Base-by-base conservation (phyloP, 805 yeast species). In the Zygosaccharomyces siamensis region DNA sequence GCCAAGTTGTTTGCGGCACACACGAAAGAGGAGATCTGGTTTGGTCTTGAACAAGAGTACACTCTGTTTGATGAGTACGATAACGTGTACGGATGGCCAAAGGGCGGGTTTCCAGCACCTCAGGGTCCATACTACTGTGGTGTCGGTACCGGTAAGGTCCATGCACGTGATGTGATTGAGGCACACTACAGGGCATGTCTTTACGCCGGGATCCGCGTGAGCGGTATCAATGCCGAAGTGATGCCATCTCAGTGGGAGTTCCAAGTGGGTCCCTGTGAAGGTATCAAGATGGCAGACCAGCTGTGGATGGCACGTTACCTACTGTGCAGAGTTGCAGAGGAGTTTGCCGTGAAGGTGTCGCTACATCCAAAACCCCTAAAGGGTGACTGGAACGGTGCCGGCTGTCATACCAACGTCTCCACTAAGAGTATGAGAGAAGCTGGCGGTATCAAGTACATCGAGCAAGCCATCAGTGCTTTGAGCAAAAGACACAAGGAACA, bases 61-160 rank as follows among this genome's bases (percentile, higher is more conserved):
- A 93, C 99, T 59, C 75, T 93, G 70, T 87, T 93, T 67, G 99
- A 93, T 72, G 84, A 86, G 71, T 84, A 72, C 64, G 96, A 87
- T 72, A 75, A 84, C 64, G 89, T 86, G 55, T 93, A 90, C 73
- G 98, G 96, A 58, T 93, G 99, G 99, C 99, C 99, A 73, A 84
- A 87, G 78, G 97, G 97, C 63, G 99, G 98, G 56, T 93, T 80
- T 95, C 99, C 99, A 70, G 98, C 96, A 61, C 98, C 99, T 58
- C 99, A 93, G 77, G 99, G 99, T 60, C 99, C 99, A 54, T 93
- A 93, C 86, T 93, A 93, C 84, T 93, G 99, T 80, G 99, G 98
- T 83, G 99, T 93, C 58, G 99, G 99, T 75, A 80, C 97, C 64
- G 97, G 97, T 68, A 90, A 89, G 77, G 99, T 92, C 56, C 88